Conservation (phyloP, 2,329 filamentous ascomycete genomes). For the Kalmusia sp. region DNA sequence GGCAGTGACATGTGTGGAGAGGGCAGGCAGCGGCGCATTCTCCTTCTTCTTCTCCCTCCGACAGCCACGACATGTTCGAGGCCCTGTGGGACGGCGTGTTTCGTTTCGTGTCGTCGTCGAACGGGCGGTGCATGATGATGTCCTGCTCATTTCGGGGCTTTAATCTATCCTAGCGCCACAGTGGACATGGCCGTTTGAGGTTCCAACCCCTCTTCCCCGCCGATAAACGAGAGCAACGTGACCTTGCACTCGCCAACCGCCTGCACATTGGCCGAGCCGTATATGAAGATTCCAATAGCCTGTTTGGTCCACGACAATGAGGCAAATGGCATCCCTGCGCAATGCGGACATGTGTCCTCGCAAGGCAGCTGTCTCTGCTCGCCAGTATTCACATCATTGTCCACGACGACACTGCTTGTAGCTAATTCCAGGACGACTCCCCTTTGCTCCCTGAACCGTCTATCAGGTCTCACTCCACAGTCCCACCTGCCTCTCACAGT, state of each 20-base stretch:
- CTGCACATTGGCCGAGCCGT: conserved; percentile 10
- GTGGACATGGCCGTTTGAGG: conserved; percentile 5
- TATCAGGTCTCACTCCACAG: background rate
- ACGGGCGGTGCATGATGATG: conserved; percentile 14
- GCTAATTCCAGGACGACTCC: background rate
- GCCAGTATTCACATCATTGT: background rate
- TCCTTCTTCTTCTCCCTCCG: background rate
- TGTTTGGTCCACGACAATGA: background rate
- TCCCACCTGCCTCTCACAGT: conserved; percentile 9
- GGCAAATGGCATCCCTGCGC: conserved; percentile 6
- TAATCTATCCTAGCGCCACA: conserved; percentile 26
- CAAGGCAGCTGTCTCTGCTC: background rate
- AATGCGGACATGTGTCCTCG: conserved; percentile 9
- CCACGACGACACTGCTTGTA: background rate
- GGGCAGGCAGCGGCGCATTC: conserved; percentile 4
- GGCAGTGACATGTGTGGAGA: conserved; percentile 10
- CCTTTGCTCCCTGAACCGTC: background rate
- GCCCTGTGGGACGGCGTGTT: background rate
- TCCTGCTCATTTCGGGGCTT: conserved; percentile 14
- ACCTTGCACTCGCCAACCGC: conserved; percentile 9
- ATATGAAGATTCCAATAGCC: conserved; percentile 7
- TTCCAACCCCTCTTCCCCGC: conserved; percentile 18
- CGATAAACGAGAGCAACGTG: conserved; percentile 2
- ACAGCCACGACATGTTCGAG: conserved; percentile 2
- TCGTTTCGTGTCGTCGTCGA: conserved; percentile 19